Evolutionary conservation across 1,139 yeast species (phyloP).

Genomic region (Candida sp.): DNA sequence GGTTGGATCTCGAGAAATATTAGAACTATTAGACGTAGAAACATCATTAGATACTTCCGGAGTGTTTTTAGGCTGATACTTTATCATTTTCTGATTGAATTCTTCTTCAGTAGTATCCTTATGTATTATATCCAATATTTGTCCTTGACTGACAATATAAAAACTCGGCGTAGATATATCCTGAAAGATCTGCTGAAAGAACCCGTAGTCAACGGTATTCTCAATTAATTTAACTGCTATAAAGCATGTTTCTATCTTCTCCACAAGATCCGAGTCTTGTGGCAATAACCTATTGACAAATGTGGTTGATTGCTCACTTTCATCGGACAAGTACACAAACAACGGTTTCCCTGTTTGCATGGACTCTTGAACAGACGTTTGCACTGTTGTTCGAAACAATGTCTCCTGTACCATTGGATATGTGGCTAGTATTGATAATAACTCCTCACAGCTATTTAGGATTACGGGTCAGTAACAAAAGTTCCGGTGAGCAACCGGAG

Average conservation of each 20-base stretch:
- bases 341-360: constrained; percentile 32
- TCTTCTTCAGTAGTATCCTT: constrained; percentile 18
- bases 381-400: constrained; percentile 27
- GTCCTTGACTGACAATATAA: constrained; percentile 45
- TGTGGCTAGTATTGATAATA: neutral
- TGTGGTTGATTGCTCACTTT: constrained; percentile 12
- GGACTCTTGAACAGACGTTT: constrained; percentile 40
- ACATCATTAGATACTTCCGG: neutral
- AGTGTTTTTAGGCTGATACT: neutral
- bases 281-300: constrained; percentile 19
- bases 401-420: neutral
- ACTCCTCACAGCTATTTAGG: neutral
- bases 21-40: neutral
- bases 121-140: constrained; percentile 39
- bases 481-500: neutral
- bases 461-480: neutral
- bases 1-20: neutral
- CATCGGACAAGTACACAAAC: constrained; percentile 33
- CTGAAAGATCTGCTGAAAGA: constrained; percentile 50
- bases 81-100: constrained; percentile 21
- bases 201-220: constrained; percentile 43
- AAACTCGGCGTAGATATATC: constrained; percentile 45
- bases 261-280: constrained; percentile 6
- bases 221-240: constrained; percentile 44
- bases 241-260: constrained; percentile 15